Conservation (phyloP, 805 yeast species). For the Scheffersomyces coipomensis region DNA sequence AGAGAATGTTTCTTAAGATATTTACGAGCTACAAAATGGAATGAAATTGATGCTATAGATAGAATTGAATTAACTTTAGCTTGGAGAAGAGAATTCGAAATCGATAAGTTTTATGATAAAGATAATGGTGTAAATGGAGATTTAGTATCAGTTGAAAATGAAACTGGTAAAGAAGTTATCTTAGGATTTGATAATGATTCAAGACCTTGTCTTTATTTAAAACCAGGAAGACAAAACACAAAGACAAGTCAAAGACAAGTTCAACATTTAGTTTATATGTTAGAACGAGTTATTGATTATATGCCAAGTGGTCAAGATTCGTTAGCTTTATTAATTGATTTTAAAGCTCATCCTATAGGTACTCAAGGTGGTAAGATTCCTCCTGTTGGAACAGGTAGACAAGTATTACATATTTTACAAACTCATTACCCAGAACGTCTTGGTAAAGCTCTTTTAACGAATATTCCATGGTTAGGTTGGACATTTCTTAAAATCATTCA, state of each 20-base stretch:
- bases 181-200: constrained; percentile 87
- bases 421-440: constrained; percentile 97
- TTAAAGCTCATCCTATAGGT: constrained; percentile 71
- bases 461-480: constrained; percentile 94
- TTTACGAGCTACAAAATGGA: constrained; percentile 93
- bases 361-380: constrained; percentile 72
- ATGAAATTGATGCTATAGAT: constrained; percentile 61
- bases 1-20: constrained; percentile 89
- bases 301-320: constrained; percentile 98
- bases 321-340: constrained; percentile 86
- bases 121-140: constrained; percentile 55
- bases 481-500: constrained; percentile 86
- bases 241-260: constrained; percentile 87
- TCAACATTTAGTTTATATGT: constrained; percentile 90
- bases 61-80: constrained; percentile 76
- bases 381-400: constrained; percentile 85
- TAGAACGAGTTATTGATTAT: constrained; percentile 87
- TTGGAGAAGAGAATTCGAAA: constrained; percentile 94
- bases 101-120: constrained; percentile 39
- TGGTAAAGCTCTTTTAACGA: constrained; percentile 88
- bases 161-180: constrained; percentile 88
- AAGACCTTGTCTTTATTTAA: constrained; percentile 89
- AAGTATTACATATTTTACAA: constrained; percentile 89
- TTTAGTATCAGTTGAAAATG: constrained; percentile 64
- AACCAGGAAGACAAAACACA: constrained; percentile 96